phyloP scores from a whole-genome alignment of 2,329 filamentous ascomycete species.

The Microthyrium microscopicum region DNA sequence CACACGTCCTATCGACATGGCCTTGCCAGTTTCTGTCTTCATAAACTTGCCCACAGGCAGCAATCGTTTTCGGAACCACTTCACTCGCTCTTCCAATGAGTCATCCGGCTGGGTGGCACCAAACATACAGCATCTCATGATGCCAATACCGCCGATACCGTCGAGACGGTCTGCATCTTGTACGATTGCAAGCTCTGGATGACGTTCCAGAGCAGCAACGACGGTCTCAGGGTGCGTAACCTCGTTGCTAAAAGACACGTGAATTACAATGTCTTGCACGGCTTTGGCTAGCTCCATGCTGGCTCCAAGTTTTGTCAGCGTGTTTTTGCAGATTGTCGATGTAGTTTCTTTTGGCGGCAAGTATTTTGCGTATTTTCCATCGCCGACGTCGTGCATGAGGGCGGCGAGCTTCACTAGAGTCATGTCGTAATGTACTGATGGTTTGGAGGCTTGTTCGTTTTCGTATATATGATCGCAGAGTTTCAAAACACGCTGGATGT shows the following conservation, averaged over 20 bases:
- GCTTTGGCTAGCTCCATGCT: conserved; percentile 40
- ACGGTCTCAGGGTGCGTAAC: conserved; percentile 30
- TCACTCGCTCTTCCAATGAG: conserved; percentile 22
- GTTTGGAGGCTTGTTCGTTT: conserved; percentile 25
- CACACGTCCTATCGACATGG: no score
- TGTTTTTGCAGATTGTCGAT: conserved; percentile 38
- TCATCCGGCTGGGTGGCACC: conserved; percentile 42
- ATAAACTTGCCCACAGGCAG: conserved; percentile 43
- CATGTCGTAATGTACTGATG: conserved; percentile 28
- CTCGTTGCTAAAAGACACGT: conserved; percentile 67
- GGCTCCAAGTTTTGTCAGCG: conserved; percentile 42
- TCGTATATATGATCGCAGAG: conserved; percentile 50
- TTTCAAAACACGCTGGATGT: conserved; percentile 65
- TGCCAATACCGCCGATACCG: conserved; percentile 72
- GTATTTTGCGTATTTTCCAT: conserved; percentile 61
- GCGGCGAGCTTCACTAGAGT: conserved; percentile 50
- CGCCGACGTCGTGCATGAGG: conserved; percentile 75
- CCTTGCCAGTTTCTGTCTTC: conserved; percentile 38
- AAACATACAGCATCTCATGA: conserved; percentile 63
- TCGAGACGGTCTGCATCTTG: conserved; percentile 88
- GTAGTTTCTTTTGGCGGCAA: conserved; percentile 23
- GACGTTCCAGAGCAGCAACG: conserved; percentile 37
- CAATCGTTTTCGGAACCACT: conserved; percentile 64
- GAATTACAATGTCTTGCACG: conserved; percentile 55
- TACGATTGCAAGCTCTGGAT: conserved; percentile 68